Evolutionary conservation across 768 basidiomycete species (phyloP), one percentile per base, ranked within the genome.

Genomic region (Termitomyces sp.): DNA sequence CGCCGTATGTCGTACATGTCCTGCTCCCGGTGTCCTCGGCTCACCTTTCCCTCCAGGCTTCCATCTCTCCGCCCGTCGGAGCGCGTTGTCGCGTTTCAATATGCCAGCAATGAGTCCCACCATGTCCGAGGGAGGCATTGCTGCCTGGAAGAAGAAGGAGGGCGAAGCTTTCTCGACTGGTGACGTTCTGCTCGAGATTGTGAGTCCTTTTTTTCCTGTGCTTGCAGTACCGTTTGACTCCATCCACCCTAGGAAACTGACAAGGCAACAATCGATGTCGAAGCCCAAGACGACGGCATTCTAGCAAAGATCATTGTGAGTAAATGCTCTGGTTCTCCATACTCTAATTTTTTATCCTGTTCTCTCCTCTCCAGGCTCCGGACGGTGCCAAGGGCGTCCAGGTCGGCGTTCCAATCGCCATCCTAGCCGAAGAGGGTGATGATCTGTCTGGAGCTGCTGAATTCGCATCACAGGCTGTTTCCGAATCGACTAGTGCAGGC

Each of bases 31-130:
- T n/a, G n/a, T n/a, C n/a, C n/a, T n/a, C 45, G 30, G 16, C 34
- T 55, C 4, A 47, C 39, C 2, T 23, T 23, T n/a, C 12, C 8
- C n/a, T 49, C 3, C 37, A 52, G 95, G 85, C 66, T 76, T 98
- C 53, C 91, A 94, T 77, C 80, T 82, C 66, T 94, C 95, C 30
- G 80, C 87, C 54, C 82, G 84, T 59, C 76, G 89, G 64, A 75
- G 79, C 75, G 94, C 88, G 39, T 81, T 98, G 63, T 77, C 89
- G 58, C 91, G 86, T 70, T 95, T 98, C 76, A 78, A 86, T 61
- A 95, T 97, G 93, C 95, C 94, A 56, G 94, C 97, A 64, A 99
- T 98, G 96, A 96, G 93, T 60, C 97, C 97, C 32, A 99, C 97
- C 56, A 99, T 99, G 97, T 94, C 94, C 3, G 97, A 98, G 78